Percentiles rank a stretch among this genome's conserved stretches.
These are phyloP conservation scores for Tetrahymena malaccensis DNA, from an alignment of 73 alveolate genomes.

Conservation along the genomic window DNA sequence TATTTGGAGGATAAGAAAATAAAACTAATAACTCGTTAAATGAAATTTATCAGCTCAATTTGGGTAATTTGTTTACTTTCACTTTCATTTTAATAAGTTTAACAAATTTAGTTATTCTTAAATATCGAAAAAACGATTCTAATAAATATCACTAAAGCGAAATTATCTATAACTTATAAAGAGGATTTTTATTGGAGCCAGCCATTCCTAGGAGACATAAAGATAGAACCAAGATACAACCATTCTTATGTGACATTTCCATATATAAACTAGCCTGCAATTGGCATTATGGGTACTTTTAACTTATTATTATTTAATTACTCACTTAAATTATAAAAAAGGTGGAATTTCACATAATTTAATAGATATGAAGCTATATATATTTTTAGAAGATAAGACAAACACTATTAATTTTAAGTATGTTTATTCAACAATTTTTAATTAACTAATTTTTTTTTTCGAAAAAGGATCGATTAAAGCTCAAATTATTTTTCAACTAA, in stretches of 20 bases:
- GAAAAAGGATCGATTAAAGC: neutral
- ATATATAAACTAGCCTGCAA: neutral
- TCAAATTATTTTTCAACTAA: neutral
- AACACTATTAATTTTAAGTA: neutral
- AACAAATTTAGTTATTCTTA: neutral
- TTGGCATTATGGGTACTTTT: neutral
- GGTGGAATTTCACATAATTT: neutral
- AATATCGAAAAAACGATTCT: neutral
- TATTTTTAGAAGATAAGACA: neutral
- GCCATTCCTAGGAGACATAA: neutral
- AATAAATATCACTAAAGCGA: neutral
- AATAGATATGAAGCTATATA: neutral
- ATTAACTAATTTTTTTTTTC: neutral
- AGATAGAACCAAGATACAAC: neutral
- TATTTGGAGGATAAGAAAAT: neutral
- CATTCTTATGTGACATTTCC: neutral
- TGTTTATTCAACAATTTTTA: neutral
- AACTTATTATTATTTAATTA: neutral
- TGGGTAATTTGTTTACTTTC: neutral
- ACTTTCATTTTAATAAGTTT: neutral
- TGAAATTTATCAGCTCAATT: neutral
- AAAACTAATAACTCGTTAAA: neutral
- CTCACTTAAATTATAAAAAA: neutral
- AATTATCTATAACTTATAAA: neutral
- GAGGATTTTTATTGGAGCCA: neutral